Evolutionary conservation across 306 rosid genomes (phyloP).

Genomic region (Gynostemma pentaphyllum): DNA sequence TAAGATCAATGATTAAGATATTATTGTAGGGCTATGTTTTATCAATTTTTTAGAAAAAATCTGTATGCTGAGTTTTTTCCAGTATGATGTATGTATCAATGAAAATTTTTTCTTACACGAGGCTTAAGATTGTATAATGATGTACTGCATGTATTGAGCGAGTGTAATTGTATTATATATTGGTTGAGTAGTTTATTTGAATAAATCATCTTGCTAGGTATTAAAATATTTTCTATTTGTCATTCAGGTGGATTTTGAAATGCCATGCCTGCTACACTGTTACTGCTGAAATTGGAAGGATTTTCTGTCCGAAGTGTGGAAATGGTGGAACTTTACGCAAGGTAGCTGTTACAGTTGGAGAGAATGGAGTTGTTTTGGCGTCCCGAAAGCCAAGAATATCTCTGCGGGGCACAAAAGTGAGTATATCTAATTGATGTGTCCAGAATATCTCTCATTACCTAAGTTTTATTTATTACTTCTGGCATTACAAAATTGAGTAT

Average conservation of each 20-base stretch:
- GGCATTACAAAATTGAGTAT: too few relatives aligned
- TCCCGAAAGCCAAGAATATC: constrained; percentile 59
- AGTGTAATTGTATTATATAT: neutral
- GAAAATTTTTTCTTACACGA: too few relatives aligned
- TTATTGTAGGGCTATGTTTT: too few relatives aligned
- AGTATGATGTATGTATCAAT: too few relatives aligned
- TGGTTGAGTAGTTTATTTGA: neutral
- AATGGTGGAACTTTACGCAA: constrained; percentile 95
- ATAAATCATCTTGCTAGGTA: neutral
- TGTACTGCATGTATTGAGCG: too few relatives aligned
- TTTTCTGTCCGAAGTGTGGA: constrained; percentile 94
- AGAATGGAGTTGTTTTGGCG: constrained; percentile 71
- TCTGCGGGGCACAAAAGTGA: constrained; percentile 93
- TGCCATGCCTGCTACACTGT: constrained; percentile 84
- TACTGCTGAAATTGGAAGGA: constrained; percentile 76
- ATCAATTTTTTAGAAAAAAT: too few relatives aligned
- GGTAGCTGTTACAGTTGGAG: constrained; percentile 96
- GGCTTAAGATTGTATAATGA: too few relatives aligned
- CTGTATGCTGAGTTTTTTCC: too few relatives aligned
- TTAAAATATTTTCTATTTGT: constrained; percentile 5
- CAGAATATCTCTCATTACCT: neutral
- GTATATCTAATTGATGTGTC: neutral
- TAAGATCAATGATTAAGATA: too few relatives aligned
- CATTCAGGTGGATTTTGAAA: constrained; percentile 79
- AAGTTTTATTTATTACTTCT: neutral